Percentiles rank a stretch among this genome's conserved stretches.
phyloP scores from a whole-genome alignment of 2,329 filamentous ascomycete genomes.

The Amphichorda felina region DNA sequence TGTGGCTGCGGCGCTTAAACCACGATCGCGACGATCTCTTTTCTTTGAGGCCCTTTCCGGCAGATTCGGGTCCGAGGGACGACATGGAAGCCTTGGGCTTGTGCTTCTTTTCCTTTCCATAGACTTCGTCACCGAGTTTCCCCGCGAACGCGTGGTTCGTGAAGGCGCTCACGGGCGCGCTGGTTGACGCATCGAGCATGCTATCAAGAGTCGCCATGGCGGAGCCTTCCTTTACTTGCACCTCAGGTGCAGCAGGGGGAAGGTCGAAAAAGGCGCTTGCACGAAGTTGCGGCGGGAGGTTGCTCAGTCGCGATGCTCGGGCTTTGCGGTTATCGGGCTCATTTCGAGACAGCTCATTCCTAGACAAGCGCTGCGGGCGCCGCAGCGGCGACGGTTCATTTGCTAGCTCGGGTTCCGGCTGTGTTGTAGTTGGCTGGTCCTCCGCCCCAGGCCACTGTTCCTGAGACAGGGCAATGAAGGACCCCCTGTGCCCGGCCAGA shows the following conservation, averaged over 20 bases:
- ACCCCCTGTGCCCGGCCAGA: slow-evolving; percentile 22
- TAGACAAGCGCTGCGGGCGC: slow-evolving; percentile 20
- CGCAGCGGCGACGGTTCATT: slow-evolving; percentile 12
- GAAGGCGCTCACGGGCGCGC: slow-evolving; percentile 81
- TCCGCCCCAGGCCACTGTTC: slow-evolving; percentile 6
- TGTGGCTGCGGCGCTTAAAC: slow-evolving; percentile 24
- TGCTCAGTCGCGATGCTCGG: slow-evolving; percentile 13
- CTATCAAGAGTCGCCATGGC: slow-evolving; percentile 82
- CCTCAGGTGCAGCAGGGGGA: slow-evolving; percentile 35
- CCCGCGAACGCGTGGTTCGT: slow-evolving; percentile 81
- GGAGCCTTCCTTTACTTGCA: slow-evolving; percentile 62
- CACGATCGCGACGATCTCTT: slow-evolving; percentile 38
- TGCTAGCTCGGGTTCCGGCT: neutral
- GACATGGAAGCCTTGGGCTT: slow-evolving; percentile 20
- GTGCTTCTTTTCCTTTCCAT: slow-evolving; percentile 47
- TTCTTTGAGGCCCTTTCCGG: slow-evolving; percentile 19
- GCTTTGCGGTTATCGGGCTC: slow-evolving; percentile 20
- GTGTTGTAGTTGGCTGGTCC: neutral
- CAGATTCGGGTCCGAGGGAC: slow-evolving; percentile 10
- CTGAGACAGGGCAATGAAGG: slow-evolving; percentile 18
- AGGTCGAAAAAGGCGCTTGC: slow-evolving; percentile 87
- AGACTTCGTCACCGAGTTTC: slow-evolving; percentile 62
- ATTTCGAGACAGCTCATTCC: slow-evolving; percentile 12
- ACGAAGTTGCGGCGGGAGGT: slow-evolving; percentile 69
- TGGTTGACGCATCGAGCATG: slow-evolving; percentile 81